Percentiles rank a stretch among this genome's conserved stretches.
These are phyloP conservation scores for Neonectria magnoliae DNA, from an alignment of 2,329 filamentous ascomycete genomes.

Conservation along the genomic window DNA sequence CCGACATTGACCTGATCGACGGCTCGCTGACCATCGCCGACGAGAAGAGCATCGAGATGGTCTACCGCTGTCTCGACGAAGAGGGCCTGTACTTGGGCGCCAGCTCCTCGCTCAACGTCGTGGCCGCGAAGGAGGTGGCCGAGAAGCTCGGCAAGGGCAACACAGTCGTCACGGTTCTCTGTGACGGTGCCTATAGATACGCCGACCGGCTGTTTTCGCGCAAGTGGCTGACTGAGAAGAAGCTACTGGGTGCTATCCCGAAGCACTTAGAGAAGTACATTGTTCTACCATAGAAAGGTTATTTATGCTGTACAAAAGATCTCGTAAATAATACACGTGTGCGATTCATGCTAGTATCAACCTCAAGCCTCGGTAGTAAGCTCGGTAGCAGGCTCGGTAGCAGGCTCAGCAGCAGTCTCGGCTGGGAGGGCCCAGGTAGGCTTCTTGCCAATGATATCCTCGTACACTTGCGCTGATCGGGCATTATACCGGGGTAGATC, in stretches of 20 bases:
- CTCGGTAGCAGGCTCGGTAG: neutral
- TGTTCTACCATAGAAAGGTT: slow-evolving; percentile 74
- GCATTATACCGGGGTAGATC: slow-evolving; percentile 16
- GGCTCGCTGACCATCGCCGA: slow-evolving; percentile 86
- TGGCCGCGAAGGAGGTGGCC: slow-evolving; percentile 92
- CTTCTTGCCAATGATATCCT: slow-evolving; percentile 41
- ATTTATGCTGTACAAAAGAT: slow-evolving; percentile 41
- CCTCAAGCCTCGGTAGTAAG: slow-evolving; percentile 2
- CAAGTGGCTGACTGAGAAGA: slow-evolving; percentile 91
- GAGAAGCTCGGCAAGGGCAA: slow-evolving; percentile 88
- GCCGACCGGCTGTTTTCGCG: slow-evolving; percentile 92
- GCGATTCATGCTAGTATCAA: slow-evolving; percentile 33
- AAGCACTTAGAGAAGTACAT: slow-evolving; percentile 92
- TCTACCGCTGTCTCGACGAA: slow-evolving; percentile 94
- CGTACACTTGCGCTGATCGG: slow-evolving; percentile 40
- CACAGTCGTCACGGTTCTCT: slow-evolving; percentile 92
- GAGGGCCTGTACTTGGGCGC: slow-evolving; percentile 96
- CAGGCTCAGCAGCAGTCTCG: neutral
- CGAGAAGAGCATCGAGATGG: slow-evolving; percentile 96
- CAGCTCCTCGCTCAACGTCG: slow-evolving; percentile 93
- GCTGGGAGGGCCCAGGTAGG: slow-evolving; percentile 42
- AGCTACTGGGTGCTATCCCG: slow-evolving; percentile 81
- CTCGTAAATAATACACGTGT: slow-evolving; percentile 41
- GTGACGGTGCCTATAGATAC: slow-evolving; percentile 97
- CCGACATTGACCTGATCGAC: slow-evolving; percentile 86